Evolutionary conservation across 306 rosid species (phyloP).

Genomic region (Mimosa pudica): DNA sequence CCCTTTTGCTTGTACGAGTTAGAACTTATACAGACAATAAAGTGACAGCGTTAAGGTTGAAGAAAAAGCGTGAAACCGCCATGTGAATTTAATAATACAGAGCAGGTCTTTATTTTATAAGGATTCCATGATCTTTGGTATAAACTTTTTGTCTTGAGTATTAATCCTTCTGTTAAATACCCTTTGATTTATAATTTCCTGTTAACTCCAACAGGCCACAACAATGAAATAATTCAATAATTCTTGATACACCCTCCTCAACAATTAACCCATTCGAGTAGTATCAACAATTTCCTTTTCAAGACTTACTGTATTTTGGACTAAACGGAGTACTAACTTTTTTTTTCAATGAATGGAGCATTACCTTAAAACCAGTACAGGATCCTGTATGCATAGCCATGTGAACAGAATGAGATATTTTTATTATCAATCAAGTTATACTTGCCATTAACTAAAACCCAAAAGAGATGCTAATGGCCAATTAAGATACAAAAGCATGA

Average conservation of each 20-base stretch:
- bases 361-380: neutral
- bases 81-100: conserved; percentile 34
- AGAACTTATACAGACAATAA: conserved; percentile 30
- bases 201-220: neutral
- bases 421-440: neutral
- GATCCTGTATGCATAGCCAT: neutral
- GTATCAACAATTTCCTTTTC: too few species aligned
- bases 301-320: too few species aligned
- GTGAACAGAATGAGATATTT: neutral
- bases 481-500: conserved; percentile 1
- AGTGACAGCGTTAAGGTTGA: conserved; percentile 4
- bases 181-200: neutral
- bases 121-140: neutral
- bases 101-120: neutral
- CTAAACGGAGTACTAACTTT: too few species aligned
- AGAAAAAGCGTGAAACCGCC: conserved; percentile 40
- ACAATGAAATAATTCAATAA: neutral
- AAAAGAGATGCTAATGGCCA: conserved; percentile 4
- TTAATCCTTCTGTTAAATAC: neutral
- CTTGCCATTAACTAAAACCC: conserved; percentile 19
- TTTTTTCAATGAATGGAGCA: too few species aligned
- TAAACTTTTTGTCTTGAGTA: neutral
- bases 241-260: neutral
- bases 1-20: conserved; percentile 33
- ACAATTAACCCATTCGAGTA: too few species aligned